Percentiles rank a stretch among this genome's conserved stretches.
phyloP scores from a whole-genome alignment of 2,329 filamentous ascomycete species.

The Microdochium paspali region DNA sequence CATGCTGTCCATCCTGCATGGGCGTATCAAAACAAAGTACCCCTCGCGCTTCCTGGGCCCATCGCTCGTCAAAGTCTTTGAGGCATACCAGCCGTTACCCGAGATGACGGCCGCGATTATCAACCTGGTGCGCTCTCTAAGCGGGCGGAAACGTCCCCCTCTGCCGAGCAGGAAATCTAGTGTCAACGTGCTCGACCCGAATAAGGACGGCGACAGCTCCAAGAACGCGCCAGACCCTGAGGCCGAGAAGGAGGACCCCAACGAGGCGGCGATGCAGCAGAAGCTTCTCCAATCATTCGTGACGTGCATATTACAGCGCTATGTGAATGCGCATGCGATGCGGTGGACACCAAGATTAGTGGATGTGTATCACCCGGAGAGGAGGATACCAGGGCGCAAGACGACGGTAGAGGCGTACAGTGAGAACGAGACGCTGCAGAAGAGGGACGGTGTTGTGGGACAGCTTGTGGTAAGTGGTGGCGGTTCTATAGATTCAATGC shows the following conservation, averaged over 20 bases:
- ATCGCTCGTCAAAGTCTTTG: slow-evolving; percentile 62
- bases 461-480: slow-evolving; percentile 52
- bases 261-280: slow-evolving; percentile 52
- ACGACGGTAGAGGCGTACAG: slow-evolving; percentile 57
- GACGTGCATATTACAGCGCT: slow-evolving; percentile 68
- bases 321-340: slow-evolving; percentile 51
- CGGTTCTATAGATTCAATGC: too few relatives aligned
- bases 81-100: slow-evolving; percentile 54
- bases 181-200: slow-evolving; percentile 43
- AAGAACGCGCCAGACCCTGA: slow-evolving; percentile 55
- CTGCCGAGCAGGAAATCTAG: slow-evolving; percentile 51
- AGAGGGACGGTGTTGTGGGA: slow-evolving; percentile 58
- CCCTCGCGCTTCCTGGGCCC: slow-evolving; percentile 72
- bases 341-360: slow-evolving; percentile 56
- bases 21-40: slow-evolving; percentile 65
- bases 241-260: slow-evolving; percentile 40
- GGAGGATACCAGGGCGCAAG: slow-evolving; percentile 48
- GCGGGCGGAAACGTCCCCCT: slow-evolving; percentile 55
- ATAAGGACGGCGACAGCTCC: slow-evolving; percentile 41
- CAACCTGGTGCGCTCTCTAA: slow-evolving; percentile 60
- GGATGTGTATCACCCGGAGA: slow-evolving; percentile 58
- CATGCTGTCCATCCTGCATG: slow-evolving; percentile 65
- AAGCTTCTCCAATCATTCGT: slow-evolving; percentile 66
- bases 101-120: slow-evolving; percentile 63
- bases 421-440: slow-evolving; percentile 50